phyloP scores from a whole-genome alignment of 345 rosid species.

The Corchorus olitorius region DNA sequence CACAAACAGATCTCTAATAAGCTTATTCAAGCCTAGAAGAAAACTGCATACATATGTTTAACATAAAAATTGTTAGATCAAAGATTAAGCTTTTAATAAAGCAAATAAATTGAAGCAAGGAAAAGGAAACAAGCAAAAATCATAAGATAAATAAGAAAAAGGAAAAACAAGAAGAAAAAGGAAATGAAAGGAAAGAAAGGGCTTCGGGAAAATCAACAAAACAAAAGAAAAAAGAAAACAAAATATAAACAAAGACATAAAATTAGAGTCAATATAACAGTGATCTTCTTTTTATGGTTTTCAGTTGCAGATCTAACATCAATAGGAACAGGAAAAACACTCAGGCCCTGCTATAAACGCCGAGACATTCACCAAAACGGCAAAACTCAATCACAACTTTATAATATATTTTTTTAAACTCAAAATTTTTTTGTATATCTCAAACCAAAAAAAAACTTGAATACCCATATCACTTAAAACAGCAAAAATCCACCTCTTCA shows the following conservation, averaged over 20 bases:
- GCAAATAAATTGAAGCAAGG: constrained; percentile 16
- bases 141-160: constrained; percentile 3
- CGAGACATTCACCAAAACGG: constrained; percentile 73
- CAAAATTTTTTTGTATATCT: not conserved
- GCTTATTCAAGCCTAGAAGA: constrained; percentile 10
- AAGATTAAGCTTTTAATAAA: not conserved
- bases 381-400: constrained; percentile 35
- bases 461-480: constrained; percentile 30
- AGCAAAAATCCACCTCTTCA: constrained; percentile 26
- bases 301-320: constrained; percentile 75
- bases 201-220: constrained; percentile 21
- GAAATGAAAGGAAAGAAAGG: constrained; percentile 9
- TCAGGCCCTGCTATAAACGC: constrained; percentile 58
- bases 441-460: not conserved
- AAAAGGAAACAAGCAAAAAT: not conserved
- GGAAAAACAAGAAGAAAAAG: constrained; percentile 2
- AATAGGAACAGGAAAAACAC: constrained; percentile 33
- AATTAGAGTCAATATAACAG: constrained; percentile 38
- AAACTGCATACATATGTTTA: constrained; percentile 16
- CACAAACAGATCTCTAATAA: constrained; percentile 7
- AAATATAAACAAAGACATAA: not conserved
- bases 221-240: not conserved
- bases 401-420: not conserved
- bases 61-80: constrained; percentile 22
- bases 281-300: constrained; percentile 33